phyloP scores from a whole-genome alignment of 2,329 filamentous ascomycete species.

The Colletotrichum australisinense region DNA sequence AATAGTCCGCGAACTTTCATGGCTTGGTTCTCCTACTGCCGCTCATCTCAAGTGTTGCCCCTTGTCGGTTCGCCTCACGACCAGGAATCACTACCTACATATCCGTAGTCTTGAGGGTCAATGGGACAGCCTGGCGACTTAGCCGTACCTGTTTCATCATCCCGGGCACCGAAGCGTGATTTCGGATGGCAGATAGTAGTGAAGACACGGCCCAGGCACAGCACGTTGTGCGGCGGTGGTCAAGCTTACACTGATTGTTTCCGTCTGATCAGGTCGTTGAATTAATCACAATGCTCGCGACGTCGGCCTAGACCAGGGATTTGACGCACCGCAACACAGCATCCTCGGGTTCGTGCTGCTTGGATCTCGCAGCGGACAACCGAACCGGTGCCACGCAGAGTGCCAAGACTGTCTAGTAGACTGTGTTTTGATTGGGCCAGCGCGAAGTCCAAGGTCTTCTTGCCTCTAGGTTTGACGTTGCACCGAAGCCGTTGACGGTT shows the following conservation, averaged over 20 bases:
- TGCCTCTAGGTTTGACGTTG: not conserved
- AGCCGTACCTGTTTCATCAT: not conserved
- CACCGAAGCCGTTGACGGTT: conserved; percentile 21
- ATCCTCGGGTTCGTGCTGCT: conserved; percentile 15
- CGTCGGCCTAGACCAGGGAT: not conserved
- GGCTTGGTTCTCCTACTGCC: not conserved
- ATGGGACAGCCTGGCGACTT: not conserved
- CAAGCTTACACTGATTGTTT: not conserved
- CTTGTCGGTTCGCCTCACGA: not conserved
- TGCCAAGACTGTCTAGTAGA: not conserved
- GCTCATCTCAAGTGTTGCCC: not conserved
- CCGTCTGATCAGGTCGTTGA: conserved; percentile 10
- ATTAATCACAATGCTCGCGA: not conserved
- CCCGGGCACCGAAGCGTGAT: not conserved
- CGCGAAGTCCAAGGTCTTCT: not conserved
- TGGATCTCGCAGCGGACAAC: conserved; percentile 23
- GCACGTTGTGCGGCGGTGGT: not conserved
- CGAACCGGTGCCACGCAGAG: conserved; percentile 5
- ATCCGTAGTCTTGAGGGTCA: not conserved
- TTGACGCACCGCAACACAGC: conserved; percentile 1
- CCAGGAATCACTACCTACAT: not conserved
- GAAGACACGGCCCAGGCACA: not conserved
- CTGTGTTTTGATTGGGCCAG: conserved; percentile 12
- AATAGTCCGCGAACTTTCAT: not conserved
- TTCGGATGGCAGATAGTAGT: conserved; percentile 1